Percentiles rank a stretch among this genome's conserved stretches.
These are phyloP conservation scores for Lepidium aucheri DNA, from an alignment of 345 rosid species.

Conservation along the genomic window DNA sequence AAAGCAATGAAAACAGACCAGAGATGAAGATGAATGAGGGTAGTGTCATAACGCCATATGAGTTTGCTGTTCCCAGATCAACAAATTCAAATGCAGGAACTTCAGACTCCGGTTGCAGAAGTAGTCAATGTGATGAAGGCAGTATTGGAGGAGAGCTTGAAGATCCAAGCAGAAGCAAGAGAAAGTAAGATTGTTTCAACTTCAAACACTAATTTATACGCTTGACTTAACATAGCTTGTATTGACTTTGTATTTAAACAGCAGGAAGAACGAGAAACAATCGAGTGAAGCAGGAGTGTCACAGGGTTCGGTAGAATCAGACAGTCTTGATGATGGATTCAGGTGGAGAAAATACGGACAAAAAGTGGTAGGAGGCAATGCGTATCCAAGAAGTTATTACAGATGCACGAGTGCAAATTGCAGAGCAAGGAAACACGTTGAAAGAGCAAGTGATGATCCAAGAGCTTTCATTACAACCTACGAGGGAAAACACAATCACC, in stretches of 20 bases:
- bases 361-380: constrained; percentile 91
- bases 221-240: not conserved
- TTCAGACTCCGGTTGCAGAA: constrained; percentile 57
- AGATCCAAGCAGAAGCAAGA: constrained; percentile 50
- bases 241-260: not conserved
- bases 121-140: constrained; percentile 60
- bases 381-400: constrained; percentile 96
- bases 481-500: constrained; percentile 91
- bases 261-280: constrained; percentile 56
- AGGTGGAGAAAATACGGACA: constrained; percentile 99
- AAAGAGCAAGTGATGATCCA: constrained; percentile 86
- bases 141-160: constrained; percentile 51
- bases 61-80: constrained; percentile 20
- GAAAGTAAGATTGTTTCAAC: constrained; percentile 41
- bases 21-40: constrained; percentile 27
- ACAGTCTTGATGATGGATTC: constrained; percentile 78
- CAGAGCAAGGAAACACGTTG: constrained; percentile 87
- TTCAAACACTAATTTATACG: not conserved
- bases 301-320: constrained; percentile 59
- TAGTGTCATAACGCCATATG: constrained; percentile 20
- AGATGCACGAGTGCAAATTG: constrained; percentile 77
- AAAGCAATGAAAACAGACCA: constrained; percentile 38
- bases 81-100: constrained; percentile 31
- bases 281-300: constrained; percentile 43
- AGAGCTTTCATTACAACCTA: constrained; percentile 83